Percentiles rank a stretch among this genome's conserved stretches.
Conservation (phyloP, 2,329 filamentous ascomycete species). For the Uncinocarpus reesii region DNA sequence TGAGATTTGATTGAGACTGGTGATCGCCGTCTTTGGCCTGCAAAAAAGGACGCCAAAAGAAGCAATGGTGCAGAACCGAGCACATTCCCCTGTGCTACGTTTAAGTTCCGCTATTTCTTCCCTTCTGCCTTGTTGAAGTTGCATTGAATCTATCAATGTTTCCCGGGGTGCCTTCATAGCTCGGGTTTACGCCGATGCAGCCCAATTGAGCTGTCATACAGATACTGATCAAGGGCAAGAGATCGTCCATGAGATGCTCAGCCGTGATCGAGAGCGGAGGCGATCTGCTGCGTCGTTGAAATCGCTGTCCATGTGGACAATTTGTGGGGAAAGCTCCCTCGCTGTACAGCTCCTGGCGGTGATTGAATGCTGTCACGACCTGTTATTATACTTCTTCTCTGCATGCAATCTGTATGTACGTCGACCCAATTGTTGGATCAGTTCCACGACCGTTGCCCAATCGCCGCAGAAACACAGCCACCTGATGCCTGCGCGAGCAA, state of each 20-base stretch:
- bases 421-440: slow-evolving; percentile 8
- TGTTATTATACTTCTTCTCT: not conserved
- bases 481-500: not conserved
- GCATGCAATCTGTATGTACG: slow-evolving; percentile 2
- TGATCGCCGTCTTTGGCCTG: not conserved
- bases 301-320: slow-evolving; percentile 5
- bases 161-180: too few species aligned
- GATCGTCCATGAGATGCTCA: too few species aligned
- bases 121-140: too few species aligned
- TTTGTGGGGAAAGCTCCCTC: slow-evolving; percentile 2
- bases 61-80: too few species aligned
- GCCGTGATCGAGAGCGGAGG: too few species aligned
- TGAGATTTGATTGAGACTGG: not conserved
- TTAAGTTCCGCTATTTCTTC: too few species aligned
- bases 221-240: too few species aligned
- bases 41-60: not conserved
- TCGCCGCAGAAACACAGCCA: not conserved
- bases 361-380: not conserved
- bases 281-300: too few species aligned
- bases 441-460: slow-evolving; percentile 1
- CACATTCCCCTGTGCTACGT: too few species aligned
- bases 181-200: too few species aligned
- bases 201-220: too few species aligned
- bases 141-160: too few species aligned
- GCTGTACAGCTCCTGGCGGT: not conserved